Conservation (phyloP, 1,139 yeast species). For the Blastobotrys apis region DNA sequence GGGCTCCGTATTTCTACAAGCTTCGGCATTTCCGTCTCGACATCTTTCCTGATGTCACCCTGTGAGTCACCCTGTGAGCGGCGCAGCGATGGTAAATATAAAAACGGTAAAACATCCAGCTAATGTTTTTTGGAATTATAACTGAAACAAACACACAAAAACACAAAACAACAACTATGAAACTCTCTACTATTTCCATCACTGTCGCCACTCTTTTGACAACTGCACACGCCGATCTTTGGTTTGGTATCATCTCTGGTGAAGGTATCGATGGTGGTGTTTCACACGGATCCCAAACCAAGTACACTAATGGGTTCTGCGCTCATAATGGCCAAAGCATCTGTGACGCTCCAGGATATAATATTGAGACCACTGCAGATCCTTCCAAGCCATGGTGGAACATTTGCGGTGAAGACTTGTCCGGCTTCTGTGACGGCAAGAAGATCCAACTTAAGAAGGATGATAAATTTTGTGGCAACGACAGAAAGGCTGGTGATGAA, state of each 20-base stretch:
- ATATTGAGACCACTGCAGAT: neutral
- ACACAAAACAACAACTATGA: no score
- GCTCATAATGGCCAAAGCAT: neutral
- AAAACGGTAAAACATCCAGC: no score
- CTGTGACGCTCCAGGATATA: neutral
- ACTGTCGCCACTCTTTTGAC: neutral
- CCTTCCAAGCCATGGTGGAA: slow-evolving; percentile 1
- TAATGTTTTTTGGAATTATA: no score
- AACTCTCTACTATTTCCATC: neutral
- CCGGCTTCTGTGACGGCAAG: neutral
- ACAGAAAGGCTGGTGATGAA: neutral
- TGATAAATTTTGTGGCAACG: neutral
- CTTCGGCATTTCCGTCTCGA: no score
- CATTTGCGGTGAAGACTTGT: slow-evolving; percentile 1
- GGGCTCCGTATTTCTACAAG: no score
- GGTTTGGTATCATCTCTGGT: neutral
- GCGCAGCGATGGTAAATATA: no score
- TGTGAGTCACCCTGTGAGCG: no score
- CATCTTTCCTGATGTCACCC: no score
- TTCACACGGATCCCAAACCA: neutral
- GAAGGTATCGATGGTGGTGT: neutral
- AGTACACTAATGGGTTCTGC: neutral
- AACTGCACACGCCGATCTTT: neutral
- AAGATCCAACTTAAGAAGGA: neutral
- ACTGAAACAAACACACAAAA: no score